phyloP scores from a whole-genome alignment of 1,284 basidiomycete species.

The Papiliotrema nemorosa region DNA sequence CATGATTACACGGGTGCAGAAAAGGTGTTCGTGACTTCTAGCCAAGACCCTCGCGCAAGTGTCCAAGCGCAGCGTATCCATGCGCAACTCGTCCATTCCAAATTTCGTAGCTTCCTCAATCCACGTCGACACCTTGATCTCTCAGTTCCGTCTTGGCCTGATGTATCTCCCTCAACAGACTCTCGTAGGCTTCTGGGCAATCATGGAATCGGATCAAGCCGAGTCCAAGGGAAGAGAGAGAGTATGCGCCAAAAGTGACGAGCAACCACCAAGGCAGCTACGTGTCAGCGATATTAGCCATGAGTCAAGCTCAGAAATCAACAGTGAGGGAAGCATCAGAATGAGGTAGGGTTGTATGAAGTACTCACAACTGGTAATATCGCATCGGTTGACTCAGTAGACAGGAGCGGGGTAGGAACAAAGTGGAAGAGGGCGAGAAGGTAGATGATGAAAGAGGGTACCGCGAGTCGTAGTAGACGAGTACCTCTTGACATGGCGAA shows the following conservation, averaged over 20 bases:
- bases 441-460: conserved; percentile 55
- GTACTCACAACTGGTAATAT: conserved; percentile 61
- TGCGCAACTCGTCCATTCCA: no score
- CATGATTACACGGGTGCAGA: no score
- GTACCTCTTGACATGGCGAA: conserved; percentile 59
- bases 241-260: conserved; percentile 69
- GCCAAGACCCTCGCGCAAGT: no score
- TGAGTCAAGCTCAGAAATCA: neutral
- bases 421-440: conserved; percentile 57
- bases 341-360: neutral
- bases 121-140: conserved; percentile 63
- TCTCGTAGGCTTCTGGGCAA: conserved; percentile 70
- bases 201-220: conserved; percentile 68
- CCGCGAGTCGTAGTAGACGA: conserved; percentile 53
- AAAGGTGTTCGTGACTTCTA: no score
- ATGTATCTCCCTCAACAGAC: conserved; percentile 60
- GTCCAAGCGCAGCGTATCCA: no score
- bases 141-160: conserved; percentile 68
- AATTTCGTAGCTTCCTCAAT: no score
- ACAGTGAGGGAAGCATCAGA: neutral
- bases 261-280: conserved; percentile 74
- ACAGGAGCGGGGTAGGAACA: conserved; percentile 59
- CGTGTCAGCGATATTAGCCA: no score
- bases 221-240: conserved; percentile 66
- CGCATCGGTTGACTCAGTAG: conserved; percentile 51